Evolutionary conservation across 441 rosid genomes (phyloP), one percentile per base, ranked within the genome.

Genomic region (Pelargonium myrrhifolium): DNA sequence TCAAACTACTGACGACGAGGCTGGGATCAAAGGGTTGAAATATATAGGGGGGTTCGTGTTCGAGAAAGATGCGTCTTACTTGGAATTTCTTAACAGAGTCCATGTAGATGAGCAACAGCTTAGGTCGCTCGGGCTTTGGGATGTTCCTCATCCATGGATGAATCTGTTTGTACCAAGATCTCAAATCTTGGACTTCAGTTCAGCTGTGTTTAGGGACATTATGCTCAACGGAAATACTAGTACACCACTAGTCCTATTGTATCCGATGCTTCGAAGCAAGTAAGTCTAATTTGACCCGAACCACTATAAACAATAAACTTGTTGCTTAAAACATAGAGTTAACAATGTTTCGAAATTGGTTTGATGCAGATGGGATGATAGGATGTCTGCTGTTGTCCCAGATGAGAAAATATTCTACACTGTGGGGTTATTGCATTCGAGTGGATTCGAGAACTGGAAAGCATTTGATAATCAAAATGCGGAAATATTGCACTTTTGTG

Each of bases 71-170:
- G 89, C 85, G 17, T 55, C 86, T 11, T 88, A 81, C 62, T 77
- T 82, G 35, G 87, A 92, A 1, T 94, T 89, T 70, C 81, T 94
- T 71, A 77, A 89, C 72, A 84, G 97, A 80, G 97, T 92, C 6
- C 82, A 86, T 66, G 70, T 73, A 39, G 93, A 83, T 73, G 97
- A 94, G 77, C 65, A 71, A 18, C 76, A 87, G 37, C 95, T 91
- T 18, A 79, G 76, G 42, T 72, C 86, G 3, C 77, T 76, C 72
- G 93, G 96, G 58, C 67, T 87, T 9, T 93, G 98, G 98, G 90
- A 94, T 35, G 97, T 91, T 80, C 97, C 99, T 68, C 99, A 94
- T 82, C 99, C 99, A 53, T 94, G 97, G 97, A 75, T 94, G 56
- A 94, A 94, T 65, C 76, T 94, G 0, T 91, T 94, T 40, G 71